Base-by-base conservation (phyloP, 768 basidiomycete genomes). In the Phanerochaete sordida region DNA sequence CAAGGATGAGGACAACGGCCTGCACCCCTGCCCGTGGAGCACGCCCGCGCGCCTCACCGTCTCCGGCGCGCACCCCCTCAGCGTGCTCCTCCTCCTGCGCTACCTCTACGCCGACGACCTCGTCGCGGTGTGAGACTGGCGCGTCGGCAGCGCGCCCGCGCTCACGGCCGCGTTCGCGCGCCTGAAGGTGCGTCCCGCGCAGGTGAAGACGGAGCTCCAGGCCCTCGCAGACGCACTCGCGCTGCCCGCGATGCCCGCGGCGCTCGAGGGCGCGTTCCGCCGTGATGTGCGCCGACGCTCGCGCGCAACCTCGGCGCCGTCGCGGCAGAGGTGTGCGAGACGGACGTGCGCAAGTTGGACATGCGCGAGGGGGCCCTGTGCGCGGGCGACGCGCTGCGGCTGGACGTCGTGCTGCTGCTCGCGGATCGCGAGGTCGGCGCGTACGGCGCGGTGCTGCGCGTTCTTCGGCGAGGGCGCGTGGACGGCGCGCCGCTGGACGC, bases 31-130 rank as follows among this genome's bases (percentile, higher is more conserved):
- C 33, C 65, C 68, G 12, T 43, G 59, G 46, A 30, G n/a, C 13
- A 28, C 58, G 21, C 56, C 49, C 0, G 3, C 50, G 0, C 62
- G 56, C 21, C 69, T 90, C 1, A 69, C 69, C 19, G 66, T 96
- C 46, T 68, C 75, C 0, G 84, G 84, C 1, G 84, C 83, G 61
- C 82, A 85, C 47, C 79, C 88, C 0, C 74, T 95, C 7, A 76
- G 92, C 0, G 72, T 88, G 16, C 81, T 97, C 16, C 79, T 96
- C 23, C 75, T 98, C 21, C 71, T 97, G 21, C 81, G 86, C 24
- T 98, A 94, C 68, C 72, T 98, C n/a, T 98, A 98, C 72, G 82
- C 90, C 1, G 96, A 99, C 70, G 82, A 86, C 43, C 72, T 95
- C 1, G 76, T 92, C 12, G 86, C 92, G 0, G 71, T 95, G 15